Evolutionary conservation across 345 rosid species (phyloP).

Genomic region (Eucalyptus regnans): DNA sequence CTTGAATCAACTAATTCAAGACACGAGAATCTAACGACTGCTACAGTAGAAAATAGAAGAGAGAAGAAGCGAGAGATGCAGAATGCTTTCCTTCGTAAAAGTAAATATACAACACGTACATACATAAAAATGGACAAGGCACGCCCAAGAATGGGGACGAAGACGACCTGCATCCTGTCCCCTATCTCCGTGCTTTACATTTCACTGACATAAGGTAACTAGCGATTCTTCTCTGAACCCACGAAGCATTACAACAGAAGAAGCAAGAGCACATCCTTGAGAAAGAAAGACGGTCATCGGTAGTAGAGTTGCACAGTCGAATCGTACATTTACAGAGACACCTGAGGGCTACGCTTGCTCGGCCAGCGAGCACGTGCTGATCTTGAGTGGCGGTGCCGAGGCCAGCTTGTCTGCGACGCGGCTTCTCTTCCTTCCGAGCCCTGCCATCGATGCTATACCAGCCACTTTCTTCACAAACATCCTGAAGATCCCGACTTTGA

Average conservation of each 20-base stretch:
- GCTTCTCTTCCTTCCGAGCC: background rate
- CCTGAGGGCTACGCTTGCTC: background rate
- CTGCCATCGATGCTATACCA: accelerated
- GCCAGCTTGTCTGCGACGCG: background rate
- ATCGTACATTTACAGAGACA: background rate
- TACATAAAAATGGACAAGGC: background rate
- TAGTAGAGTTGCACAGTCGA: background rate
- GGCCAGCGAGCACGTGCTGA: background rate
- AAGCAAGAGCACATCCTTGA: background rate
- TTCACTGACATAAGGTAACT: background rate
- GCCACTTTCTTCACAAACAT: background rate
- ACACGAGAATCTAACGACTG: background rate
- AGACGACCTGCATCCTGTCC: background rate
- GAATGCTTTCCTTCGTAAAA: background rate
- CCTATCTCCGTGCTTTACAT: background rate
- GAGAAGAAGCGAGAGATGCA: background rate
- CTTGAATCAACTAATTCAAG: background rate
- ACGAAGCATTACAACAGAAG: background rate
- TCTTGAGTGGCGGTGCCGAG: background rate
- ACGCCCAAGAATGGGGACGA: background rate
- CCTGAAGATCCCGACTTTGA: background rate
- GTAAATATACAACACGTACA: background rate
- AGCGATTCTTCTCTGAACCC: background rate
- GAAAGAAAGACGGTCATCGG: background rate
- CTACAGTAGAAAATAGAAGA: background rate